Conservation (phyloP, 192 early-diverging fungal genomes). For the Backusella tarrabulga region DNA sequence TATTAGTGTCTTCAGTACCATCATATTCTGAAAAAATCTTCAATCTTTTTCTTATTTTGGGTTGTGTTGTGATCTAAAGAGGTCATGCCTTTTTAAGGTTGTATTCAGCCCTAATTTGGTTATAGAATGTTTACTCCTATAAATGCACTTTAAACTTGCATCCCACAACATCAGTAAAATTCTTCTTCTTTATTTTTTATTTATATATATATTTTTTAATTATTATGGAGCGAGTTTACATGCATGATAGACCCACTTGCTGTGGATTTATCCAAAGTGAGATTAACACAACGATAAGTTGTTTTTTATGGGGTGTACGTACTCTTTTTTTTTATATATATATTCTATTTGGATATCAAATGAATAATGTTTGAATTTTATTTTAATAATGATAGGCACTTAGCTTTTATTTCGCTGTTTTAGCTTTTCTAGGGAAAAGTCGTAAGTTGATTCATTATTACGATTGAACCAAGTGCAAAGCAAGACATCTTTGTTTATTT, state of each 20-base stretch:
- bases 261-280: not conserved
- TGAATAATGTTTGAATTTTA: not conserved
- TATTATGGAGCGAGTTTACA: not conserved
- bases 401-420: conserved; percentile 18
- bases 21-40: not conserved
- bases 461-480: not conserved
- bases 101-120: not conserved
- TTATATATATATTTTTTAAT: not conserved
- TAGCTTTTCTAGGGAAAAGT: conserved; percentile 12
- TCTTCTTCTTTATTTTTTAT: not conserved
- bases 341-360: not conserved
- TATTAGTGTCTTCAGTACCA: not conserved
- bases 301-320: not conserved
- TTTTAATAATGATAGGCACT: conserved; percentile 6
- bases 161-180: not conserved
- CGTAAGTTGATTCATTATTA: conserved; percentile 1
- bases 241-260: not conserved
- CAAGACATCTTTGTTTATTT: not conserved
- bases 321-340: not conserved
- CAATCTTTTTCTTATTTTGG: not conserved
- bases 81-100: not conserved
- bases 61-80: not conserved
- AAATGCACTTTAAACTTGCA: not conserved
- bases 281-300: not conserved
- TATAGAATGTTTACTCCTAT: not conserved